These are phyloP conservation scores for Flaveria ramosissima DNA, from an alignment of 129 eudicot genomes.

Conservation along the genomic window DNA sequence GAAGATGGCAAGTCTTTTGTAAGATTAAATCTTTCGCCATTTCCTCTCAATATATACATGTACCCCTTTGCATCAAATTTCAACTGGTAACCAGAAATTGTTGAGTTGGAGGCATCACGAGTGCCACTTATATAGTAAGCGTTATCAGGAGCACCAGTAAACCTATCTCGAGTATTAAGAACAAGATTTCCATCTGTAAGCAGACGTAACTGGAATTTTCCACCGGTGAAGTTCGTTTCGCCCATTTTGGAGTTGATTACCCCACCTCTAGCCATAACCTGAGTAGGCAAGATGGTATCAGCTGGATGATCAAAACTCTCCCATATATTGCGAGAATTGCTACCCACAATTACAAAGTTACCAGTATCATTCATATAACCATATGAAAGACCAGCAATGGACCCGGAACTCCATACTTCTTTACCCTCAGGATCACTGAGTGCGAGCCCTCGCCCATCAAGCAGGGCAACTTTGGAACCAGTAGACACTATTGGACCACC, in stretches of 20 bases:
- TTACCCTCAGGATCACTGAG: conserved; percentile 32
- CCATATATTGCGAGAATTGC: conserved; percentile 32
- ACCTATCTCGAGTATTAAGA: conserved; percentile 25
- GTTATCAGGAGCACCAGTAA: neutral
- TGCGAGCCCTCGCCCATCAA: conserved; percentile 14
- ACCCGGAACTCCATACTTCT: conserved; percentile 25
- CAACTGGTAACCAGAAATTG: conserved; percentile 30
- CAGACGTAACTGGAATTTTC: conserved; percentile 41
- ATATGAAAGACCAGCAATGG: neutral
- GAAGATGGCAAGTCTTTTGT: neutral
- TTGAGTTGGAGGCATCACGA: neutral
- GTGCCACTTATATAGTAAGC: conserved; percentile 38
- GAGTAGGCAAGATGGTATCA: conserved; percentile 48
- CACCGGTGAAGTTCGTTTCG: conserved; percentile 37
- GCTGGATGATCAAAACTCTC: conserved; percentile 45
- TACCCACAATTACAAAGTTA: conserved; percentile 29
- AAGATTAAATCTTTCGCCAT: conserved; percentile 29
- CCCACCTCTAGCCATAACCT: conserved; percentile 21
- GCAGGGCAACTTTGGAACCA: conserved; percentile 30
- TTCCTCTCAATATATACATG: conserved; percentile 31
- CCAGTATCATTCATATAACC: conserved; percentile 37
- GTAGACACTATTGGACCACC: neutral
- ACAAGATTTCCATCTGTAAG: conserved; percentile 47
- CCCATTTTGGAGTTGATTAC: conserved; percentile 24
- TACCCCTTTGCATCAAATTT: conserved; percentile 36